phyloP scores from a whole-genome alignment of 805 yeast species.

The Metschnikowia proteae region DNA sequence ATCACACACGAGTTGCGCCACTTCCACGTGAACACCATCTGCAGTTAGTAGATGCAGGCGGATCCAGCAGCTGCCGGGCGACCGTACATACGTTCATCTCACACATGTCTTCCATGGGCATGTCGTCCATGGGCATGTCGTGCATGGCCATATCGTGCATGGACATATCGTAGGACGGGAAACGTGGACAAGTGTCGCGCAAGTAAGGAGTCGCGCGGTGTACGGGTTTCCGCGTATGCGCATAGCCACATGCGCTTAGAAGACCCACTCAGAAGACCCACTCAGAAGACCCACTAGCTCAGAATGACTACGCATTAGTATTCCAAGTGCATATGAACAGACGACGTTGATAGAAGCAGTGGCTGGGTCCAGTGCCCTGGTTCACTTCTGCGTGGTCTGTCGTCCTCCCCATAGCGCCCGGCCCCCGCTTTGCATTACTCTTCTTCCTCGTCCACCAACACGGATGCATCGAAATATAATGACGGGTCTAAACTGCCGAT shows the following conservation, averaged over 20 bases:
- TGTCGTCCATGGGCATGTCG: conserved; percentile 22
- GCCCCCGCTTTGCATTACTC: not conserved
- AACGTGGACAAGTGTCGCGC: too few species aligned
- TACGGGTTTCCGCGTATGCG: too few species aligned
- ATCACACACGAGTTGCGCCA: conserved; percentile 69
- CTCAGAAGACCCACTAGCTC: too few species aligned
- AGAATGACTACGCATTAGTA: too few species aligned
- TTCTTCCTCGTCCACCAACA: conserved; percentile 26
- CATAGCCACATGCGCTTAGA: too few species aligned
- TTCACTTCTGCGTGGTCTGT: too few species aligned
- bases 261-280: too few species aligned
- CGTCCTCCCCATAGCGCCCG: too few species aligned
- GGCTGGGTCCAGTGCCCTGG: too few species aligned
- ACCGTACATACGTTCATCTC: conserved; percentile 46
- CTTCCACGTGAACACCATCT: conserved; percentile 78
- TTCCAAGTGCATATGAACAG: too few species aligned
- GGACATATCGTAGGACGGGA: not conserved
- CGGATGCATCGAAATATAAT: conserved; percentile 75
- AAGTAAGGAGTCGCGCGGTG: too few species aligned
- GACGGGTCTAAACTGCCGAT: conserved; percentile 82
- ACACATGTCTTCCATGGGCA: conserved; percentile 37
- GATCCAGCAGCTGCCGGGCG: not conserved
- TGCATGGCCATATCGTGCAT: not conserved
- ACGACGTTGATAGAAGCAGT: too few species aligned
- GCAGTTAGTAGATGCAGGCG: not conserved